A percentile compares a stretch with the other conserved stretches of the same genome.
These are phyloP conservation scores for Pascua sp. DNA, from an alignment of 1,284 basidiomycete genomes.

Conservation along the genomic window DNA sequence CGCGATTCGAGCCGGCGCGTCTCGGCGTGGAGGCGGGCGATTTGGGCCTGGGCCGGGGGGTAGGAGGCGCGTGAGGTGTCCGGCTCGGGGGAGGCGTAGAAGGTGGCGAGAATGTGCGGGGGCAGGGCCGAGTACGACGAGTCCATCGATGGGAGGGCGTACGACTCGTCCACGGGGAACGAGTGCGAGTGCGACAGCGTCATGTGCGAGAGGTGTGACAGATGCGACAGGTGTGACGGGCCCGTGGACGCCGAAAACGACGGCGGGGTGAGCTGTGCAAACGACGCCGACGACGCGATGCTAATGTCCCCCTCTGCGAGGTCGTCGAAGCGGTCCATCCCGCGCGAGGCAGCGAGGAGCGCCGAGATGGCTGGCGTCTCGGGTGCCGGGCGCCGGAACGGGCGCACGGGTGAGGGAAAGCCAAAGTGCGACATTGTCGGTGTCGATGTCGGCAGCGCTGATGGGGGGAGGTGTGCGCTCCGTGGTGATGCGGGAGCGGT, in stretches of 20 bases:
- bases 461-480: no score
- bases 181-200: background rate
- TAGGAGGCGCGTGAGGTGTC: background rate
- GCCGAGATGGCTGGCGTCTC: constrained; percentile 13
- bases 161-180: background rate
- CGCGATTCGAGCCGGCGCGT: constrained; percentile 6
- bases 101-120: background rate
- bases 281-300: constrained; percentile 11
- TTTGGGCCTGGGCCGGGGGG: constrained; percentile 3
- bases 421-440: no score
- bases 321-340: constrained; percentile 1
- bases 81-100: background rate
- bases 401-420: background rate
- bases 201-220: background rate
- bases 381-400: background rate
- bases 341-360: constrained; percentile 7
- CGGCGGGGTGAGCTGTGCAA: constrained; percentile 12
- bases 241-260: background rate
- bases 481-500: no score
- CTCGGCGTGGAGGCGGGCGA: constrained; percentile 8
- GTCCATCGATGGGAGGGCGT: background rate
- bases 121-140: background rate
- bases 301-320: constrained; percentile 10
- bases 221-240: background rate
- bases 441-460: no score